Evolutionary conservation across 305 asterid genomes (phyloP).

Genomic region (Rubia tinctorum): DNA sequence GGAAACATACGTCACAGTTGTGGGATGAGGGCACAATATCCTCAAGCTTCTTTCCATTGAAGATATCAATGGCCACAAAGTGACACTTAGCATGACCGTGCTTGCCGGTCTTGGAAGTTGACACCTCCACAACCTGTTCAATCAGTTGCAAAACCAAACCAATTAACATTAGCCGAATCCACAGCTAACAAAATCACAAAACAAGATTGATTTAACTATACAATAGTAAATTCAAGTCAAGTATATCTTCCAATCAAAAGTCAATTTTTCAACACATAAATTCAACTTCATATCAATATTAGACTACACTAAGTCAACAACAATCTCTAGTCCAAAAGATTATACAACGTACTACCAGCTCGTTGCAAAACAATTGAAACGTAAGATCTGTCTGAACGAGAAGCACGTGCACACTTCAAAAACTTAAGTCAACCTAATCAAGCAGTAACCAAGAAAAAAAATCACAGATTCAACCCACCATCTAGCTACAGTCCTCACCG

Average conservation of each 20-base stretch:
- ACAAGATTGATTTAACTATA: too few species aligned
- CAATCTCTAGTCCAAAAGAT: background rate
- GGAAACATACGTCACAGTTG: conserved; percentile 57
- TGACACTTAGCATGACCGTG: conserved; percentile 92
- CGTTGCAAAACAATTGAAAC: background rate
- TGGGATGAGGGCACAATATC: conserved; percentile 93
- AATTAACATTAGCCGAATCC: background rate
- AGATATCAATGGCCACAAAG: conserved; percentile 78
- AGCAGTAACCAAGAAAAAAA: background rate
- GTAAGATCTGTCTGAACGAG: background rate
- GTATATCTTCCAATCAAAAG: too few species aligned
- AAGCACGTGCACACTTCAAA: background rate
- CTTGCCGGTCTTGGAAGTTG: conserved; percentile 92
- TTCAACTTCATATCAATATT: background rate
- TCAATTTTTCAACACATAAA: too few species aligned
- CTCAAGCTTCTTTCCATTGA: conserved; percentile 80
- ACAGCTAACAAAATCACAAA: too few species aligned
- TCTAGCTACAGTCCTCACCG: background rate
- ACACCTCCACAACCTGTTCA: conserved; percentile 73
- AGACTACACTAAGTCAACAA: background rate
- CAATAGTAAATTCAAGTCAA: background rate
- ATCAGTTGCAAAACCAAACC: background rate
- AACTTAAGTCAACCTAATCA: background rate
- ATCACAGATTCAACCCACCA: background rate
- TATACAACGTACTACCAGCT: background rate